phyloP scores from a whole-genome alignment of 441 rosid species.

The Cnidoscolus chayamansa region DNA sequence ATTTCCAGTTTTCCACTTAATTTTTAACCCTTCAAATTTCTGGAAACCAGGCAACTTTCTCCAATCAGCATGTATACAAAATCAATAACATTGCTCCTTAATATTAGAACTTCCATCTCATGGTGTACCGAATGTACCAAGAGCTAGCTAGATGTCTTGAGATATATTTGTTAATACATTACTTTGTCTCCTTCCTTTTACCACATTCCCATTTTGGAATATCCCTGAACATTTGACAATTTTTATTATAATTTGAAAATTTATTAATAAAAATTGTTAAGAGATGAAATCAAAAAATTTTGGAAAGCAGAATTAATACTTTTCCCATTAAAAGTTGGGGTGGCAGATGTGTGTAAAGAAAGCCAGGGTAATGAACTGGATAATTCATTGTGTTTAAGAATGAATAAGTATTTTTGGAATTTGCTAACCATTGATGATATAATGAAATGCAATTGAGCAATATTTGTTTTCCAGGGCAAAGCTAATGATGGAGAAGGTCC shows the following conservation, averaged over 20 bases:
- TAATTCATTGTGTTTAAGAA: background rate
- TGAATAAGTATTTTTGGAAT: conserved; percentile 13
- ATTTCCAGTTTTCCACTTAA: background rate
- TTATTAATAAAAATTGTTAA: background rate
- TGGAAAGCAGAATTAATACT: background rate
- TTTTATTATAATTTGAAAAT: background rate
- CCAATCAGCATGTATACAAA: background rate
- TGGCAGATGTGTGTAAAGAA: background rate
- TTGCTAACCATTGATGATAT: conserved; percentile 12
- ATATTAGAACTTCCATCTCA: background rate
- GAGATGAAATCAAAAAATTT: background rate
- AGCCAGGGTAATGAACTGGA: conserved; percentile 1
- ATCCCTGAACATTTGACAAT: background rate
- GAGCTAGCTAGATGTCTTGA: background rate
- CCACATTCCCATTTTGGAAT: background rate
- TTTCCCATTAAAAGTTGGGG: background rate
- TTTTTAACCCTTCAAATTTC: background rate
- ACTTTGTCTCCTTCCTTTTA: background rate
- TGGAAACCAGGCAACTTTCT: background rate
- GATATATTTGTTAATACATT: background rate
- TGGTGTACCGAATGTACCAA: background rate
- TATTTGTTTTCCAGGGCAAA: conserved; percentile 61
- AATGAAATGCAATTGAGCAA: conserved; percentile 17
- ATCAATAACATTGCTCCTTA: background rate
- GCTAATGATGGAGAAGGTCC: conserved; percentile 98